phyloP scores from a whole-genome alignment of 306 rosid genomes.

The Prunus kanzakura region DNA sequence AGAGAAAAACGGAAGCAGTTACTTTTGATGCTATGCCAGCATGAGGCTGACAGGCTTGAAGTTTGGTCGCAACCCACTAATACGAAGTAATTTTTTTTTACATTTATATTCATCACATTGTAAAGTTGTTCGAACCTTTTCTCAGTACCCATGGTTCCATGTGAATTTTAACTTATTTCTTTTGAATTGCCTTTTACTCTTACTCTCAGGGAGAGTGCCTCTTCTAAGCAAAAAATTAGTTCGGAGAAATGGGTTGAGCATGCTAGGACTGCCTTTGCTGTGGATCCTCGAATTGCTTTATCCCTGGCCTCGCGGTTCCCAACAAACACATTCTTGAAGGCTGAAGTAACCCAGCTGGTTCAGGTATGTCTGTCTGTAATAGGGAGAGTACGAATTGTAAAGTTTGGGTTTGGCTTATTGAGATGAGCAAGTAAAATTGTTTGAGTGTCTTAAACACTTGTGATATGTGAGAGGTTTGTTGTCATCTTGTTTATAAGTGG shows the following conservation, averaged over 20 bases:
- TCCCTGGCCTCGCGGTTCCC: conserved; percentile 85
- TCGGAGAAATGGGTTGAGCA: conserved; percentile 89
- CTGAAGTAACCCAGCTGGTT: conserved; percentile 84
- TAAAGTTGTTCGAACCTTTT: not conserved
- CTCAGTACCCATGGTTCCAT: not conserved
- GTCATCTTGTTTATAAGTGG: not conserved
- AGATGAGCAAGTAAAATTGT: conserved; percentile 2
- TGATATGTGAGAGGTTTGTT: not conserved
- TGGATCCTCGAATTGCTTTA: conserved; percentile 88
- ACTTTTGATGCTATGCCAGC: conserved; percentile 87
- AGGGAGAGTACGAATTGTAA: conserved; percentile 12
- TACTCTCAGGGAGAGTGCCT: conserved; percentile 54
- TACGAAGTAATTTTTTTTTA: conserved; percentile 53
- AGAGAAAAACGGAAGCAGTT: conserved; percentile 86
- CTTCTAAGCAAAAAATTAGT: conserved; percentile 63
- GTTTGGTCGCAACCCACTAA: conserved; percentile 97
- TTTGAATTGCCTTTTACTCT: conserved; percentile 7
- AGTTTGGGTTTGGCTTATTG: conserved; percentile 6
- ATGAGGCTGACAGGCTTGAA: conserved; percentile 97
- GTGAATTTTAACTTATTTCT: not conserved
- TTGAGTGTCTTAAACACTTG: not conserved
- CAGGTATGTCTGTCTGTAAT: conserved; percentile 49
- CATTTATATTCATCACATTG: conserved; percentile 1
- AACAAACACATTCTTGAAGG: conserved; percentile 66
- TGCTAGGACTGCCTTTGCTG: conserved; percentile 90